Base-by-base conservation (phyloP, 75 land plant species). In the Cupressus sempervirens region DNA sequence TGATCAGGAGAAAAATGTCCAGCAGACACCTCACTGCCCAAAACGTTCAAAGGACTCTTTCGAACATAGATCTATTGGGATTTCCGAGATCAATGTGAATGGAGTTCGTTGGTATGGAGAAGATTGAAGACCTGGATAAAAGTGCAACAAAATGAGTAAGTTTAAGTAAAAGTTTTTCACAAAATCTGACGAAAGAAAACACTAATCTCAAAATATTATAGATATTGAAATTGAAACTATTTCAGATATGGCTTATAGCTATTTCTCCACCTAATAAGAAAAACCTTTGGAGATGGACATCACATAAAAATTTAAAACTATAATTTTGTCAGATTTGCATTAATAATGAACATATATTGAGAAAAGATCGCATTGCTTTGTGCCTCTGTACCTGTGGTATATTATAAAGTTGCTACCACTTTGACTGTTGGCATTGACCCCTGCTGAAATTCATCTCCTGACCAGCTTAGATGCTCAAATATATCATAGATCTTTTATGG, bases 401-500 rank as follows among this genome's bases (percentile, higher is more conserved):
- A 40, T 4, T 45, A 29, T 72, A 36, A 79, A 79, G 48, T 43
- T 79, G 81, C 40, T 45, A 9, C 81, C 46, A n/a, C 11, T 26
- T 3, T 41, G 14, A 45, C 45, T 18, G n/a, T 79, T 38, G n/a
- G 46, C 81, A 79, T 26, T 79, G n/a, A 79, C 13, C n/a, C 29
- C 30, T 79, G 14, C 15, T 40, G 9, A 40, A 76, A 76, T 20
- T 76, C 43, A 76, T 79, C 30, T 45, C 41, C 81, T 10, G 29
- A 79, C 48, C 48, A 79, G 45, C 41, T 79, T n/a, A 43, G 50
- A 79, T 43, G 13, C 12, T 10, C 52, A 45, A 48, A 41, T 43
- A 30, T 45, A 79, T 79, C 81, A 79, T 40, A 45, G 29, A 79
- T 79, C 81, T 43, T 79, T 79, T 45, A 79, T 32, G 15, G 81